These are phyloP conservation scores for Fusarium poae DNA, from an alignment of 2,329 filamentous ascomycete genomes.

Conservation along the genomic window DNA sequence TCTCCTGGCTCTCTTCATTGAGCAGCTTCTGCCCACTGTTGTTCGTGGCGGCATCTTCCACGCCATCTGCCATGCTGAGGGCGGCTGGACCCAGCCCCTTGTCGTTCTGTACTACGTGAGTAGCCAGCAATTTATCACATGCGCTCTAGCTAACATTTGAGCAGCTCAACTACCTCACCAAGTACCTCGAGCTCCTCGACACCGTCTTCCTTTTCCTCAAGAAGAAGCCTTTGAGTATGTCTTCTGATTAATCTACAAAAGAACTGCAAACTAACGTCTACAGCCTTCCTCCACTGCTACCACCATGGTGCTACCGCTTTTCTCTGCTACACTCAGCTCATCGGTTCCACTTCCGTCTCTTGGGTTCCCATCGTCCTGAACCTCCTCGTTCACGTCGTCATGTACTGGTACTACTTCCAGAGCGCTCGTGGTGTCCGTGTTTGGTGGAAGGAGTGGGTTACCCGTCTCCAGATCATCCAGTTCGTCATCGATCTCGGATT, in stretches of 20 bases:
- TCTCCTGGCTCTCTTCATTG: constrained; percentile 86
- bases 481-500: constrained; percentile 98
- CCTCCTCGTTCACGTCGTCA: constrained; percentile 93
- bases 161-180: constrained; percentile 97
- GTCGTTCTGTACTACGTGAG: constrained; percentile 97
- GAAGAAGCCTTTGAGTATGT: constrained; percentile 90
- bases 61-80: constrained; percentile 82
- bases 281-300: constrained; percentile 97
- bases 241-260: background rate
- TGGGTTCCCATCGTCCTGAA: constrained; percentile 96
- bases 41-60: constrained; percentile 86
- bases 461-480: constrained; percentile 94
- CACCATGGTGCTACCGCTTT: constrained; percentile 97
- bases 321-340: constrained; percentile 97
- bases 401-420: constrained; percentile 99
- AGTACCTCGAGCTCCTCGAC: constrained; percentile 95
- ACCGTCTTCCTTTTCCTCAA: constrained; percentile 98
- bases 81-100: constrained; percentile 93
- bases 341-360: constrained; percentile 91
- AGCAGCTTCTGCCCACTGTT: constrained; percentile 89
- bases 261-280: constrained; percentile 48
- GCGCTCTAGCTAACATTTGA: constrained; percentile 27
- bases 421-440: constrained; percentile 93
- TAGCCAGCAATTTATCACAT: constrained; percentile 9
- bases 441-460: constrained; percentile 99